phyloP scores from a whole-genome alignment of 805 yeast genomes.

The Metschnikowia shivogae region DNA sequence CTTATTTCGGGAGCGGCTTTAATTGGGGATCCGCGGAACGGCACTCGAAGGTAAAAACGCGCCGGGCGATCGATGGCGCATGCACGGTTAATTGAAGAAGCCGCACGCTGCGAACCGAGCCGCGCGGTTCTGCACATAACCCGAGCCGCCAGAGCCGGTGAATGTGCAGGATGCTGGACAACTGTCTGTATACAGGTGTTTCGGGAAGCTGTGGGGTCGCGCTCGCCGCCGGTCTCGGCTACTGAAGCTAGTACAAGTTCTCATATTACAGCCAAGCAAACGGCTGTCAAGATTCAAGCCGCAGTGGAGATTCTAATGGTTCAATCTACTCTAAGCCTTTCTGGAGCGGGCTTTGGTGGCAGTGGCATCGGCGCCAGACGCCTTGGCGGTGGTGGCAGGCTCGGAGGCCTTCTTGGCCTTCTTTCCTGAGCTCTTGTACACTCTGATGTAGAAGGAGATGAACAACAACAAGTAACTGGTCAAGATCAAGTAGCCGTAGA shows the following conservation, averaged over 20 bases:
- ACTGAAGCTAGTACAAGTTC: too few relatives aligned
- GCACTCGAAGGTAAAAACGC: neutral
- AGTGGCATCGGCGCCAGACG: slow-evolving; percentile 14
- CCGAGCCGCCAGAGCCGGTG: too few relatives aligned
- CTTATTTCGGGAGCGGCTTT: slow-evolving; percentile 1
- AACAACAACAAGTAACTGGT: slow-evolving; percentile 85
- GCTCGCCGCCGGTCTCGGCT: too few relatives aligned
- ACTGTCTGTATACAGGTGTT: too few relatives aligned
- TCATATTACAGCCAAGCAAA: too few relatives aligned
- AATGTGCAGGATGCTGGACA: too few relatives aligned
- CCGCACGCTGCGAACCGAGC: neutral
- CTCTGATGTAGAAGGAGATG: slow-evolving; percentile 87
- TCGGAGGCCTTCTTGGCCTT: slow-evolving; percentile 16
- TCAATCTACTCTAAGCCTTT: slow-evolving; percentile 24
- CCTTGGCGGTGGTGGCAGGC: slow-evolving; percentile 5
- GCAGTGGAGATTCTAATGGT: too few relatives aligned
- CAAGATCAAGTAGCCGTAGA: slow-evolving; percentile 82
- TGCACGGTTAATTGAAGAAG: neutral
- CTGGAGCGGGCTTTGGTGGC: slow-evolving; percentile 30
- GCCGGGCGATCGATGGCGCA: neutral
- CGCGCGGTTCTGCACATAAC: neutral
- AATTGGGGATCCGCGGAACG: slow-evolving; percentile 3
- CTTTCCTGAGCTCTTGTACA: slow-evolving; percentile 55
- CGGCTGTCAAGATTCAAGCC: too few relatives aligned
- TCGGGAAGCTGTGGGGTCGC: too few relatives aligned